Evolutionary conservation across 495 filamentous ascomycete species (phyloP), one percentile per base, ranked within the genome.

Genomic region (Cladorrhinum samala): DNA sequence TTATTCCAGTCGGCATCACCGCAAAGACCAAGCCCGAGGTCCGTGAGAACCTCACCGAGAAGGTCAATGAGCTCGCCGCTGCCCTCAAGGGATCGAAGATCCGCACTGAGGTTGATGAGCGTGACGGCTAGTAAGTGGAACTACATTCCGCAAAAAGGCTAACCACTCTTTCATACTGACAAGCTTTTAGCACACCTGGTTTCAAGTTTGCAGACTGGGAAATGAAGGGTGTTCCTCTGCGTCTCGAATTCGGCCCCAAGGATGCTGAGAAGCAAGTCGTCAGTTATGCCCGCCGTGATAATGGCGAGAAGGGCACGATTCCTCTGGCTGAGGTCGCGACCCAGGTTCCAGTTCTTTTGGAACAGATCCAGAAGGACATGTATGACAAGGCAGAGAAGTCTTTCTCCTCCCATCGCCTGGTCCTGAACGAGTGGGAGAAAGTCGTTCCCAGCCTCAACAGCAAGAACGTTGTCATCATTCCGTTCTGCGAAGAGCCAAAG

Each of bases 101-200:
- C 43, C 86, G 89, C 39, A 77, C 72, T 33, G 81, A 89, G 39
- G 81, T 82, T 52, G 93, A 98, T 68, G 73, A 77, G 56, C 83
- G 93, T 39, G 89, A 95, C 7, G 84, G 82, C 52, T 91, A 95
- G n/a, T n/a, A n/a, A n/a, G n/a, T n/a, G n/a, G n/a, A n/a, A n/a
- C n/a, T n/a, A n/a, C n/a, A n/a, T n/a, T n/a, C n/a, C n/a, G n/a
- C n/a, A n/a, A n/a, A n/a, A n/a, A n/a, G n/a, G n/a, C 75, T 91
- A 88, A 52, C 90, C 93, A 13, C 92, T 88, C 56, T 96, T 84
- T 81, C 97, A 98, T 70, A 96, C 97, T 79, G 93, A 93, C 75
- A 88, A 45, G 30, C 30, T 7, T 7, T 37, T 7, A 6, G 30
- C 17, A 18, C 39, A 8, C 17, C 17, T 17, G 39, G 13, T 41